Conservation (phyloP, 73 alveolate species). For the Uronychia binucleata region DNA sequence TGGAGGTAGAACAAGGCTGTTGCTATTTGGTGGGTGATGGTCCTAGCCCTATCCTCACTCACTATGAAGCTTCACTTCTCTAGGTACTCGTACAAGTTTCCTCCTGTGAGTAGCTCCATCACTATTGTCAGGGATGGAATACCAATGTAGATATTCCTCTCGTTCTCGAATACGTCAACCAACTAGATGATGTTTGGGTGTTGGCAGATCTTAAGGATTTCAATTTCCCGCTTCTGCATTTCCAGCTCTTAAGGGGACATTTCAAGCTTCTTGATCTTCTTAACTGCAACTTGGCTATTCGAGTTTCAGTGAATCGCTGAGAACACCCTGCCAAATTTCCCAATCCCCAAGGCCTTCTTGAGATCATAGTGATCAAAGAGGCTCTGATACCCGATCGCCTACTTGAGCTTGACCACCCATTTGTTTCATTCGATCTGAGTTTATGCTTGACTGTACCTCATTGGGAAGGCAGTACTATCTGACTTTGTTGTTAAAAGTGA, state of each 20-base stretch:
- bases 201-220: constrained; percentile 88
- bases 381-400: constrained; percentile 72
- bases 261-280: constrained; percentile 53
- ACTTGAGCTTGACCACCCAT: constrained; percentile 56
- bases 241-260: constrained; percentile 41
- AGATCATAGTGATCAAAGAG: constrained; percentile 75
- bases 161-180: constrained; percentile 84
- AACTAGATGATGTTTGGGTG: constrained; percentile 87
- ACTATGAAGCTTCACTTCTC: constrained; percentile 65
- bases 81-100: constrained; percentile 72
- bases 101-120: constrained; percentile 84
- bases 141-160: constrained; percentile 69
- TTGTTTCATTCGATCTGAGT: constrained; percentile 9
- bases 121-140: too few species aligned
- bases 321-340: constrained; percentile 87
- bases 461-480: constrained; percentile 48
- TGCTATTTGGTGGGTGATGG: constrained; percentile 70
- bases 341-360: constrained; percentile 81
- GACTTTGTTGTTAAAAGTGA: constrained; percentile 48
- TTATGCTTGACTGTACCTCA: constrained; percentile 6
- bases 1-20: constrained; percentile 83
- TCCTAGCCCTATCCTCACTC: constrained; percentile 74
- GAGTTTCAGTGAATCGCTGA: constrained; percentile 81
- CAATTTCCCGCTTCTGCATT: constrained; percentile 74
- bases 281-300: constrained; percentile 69